Conservation (phyloP, 2,329 filamentous ascomycete species). For the Monosporascus sp. region DNA sequence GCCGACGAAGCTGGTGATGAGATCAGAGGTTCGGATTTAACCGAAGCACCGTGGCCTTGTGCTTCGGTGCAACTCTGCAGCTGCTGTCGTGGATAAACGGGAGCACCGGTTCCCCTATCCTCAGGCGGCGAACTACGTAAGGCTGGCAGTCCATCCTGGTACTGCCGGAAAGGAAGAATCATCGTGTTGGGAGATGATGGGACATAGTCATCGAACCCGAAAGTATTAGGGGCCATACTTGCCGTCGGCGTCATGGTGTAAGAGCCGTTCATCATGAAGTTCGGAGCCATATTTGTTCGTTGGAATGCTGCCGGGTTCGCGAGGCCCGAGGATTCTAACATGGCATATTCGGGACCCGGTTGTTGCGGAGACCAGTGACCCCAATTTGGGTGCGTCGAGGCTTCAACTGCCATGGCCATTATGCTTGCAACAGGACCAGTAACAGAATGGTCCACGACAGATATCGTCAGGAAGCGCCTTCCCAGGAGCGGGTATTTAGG, state of each 20-base stretch:
- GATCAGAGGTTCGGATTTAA: constrained; percentile 29
- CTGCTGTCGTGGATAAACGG: not conserved
- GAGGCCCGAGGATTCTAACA: constrained; percentile 43
- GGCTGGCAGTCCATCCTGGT: constrained; percentile 20
- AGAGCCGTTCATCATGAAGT: constrained; percentile 40
- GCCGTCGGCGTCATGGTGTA: constrained; percentile 41
- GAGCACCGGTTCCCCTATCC: not conserved
- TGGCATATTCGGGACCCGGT: constrained; percentile 34
- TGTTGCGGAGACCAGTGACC: constrained; percentile 50
- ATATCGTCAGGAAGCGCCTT: not conserved
- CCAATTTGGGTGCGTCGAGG: constrained; percentile 44
- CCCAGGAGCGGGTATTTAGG: not conserved
- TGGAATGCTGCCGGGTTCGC: constrained; percentile 33
- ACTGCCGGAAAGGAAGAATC: constrained; percentile 22
- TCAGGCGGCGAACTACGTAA: constrained; percentile 9
- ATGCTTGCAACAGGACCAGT: constrained; percentile 27
- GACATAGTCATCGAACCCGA: constrained; percentile 39
- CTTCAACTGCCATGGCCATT: constrained; percentile 45
- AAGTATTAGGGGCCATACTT: constrained; percentile 36
- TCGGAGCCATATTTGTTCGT: constrained; percentile 38
- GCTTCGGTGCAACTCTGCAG: constrained; percentile 12
- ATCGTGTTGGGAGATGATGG: constrained; percentile 19
- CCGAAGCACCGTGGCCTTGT: constrained; percentile 25
- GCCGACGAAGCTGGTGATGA: constrained; percentile 8
- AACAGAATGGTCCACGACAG: not conserved